A percentile compares a stretch with the other conserved stretches of the same genome.
phyloP scores from a whole-genome alignment of 225 moss, liverwort and hornwort genomes.

The Straminergon stramineum region DNA sequence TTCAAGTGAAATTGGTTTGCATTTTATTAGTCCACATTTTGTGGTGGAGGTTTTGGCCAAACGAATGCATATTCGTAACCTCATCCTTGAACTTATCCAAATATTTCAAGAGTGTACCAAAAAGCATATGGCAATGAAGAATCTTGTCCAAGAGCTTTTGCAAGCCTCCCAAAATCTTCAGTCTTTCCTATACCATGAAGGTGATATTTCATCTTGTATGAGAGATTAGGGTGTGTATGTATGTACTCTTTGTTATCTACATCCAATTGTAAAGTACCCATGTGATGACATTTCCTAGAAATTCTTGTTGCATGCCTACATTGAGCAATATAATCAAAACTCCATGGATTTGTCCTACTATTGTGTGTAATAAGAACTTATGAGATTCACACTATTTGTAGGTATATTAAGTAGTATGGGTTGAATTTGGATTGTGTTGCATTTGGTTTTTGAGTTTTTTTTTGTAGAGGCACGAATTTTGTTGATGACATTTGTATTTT shows the following conservation, averaged over 20 bases:
- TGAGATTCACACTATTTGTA: neutral
- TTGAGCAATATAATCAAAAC: neutral
- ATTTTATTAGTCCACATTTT: neutral
- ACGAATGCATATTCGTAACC: neutral
- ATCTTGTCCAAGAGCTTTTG: neutral
- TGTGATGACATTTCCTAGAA: neutral
- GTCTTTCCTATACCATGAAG: fast-evolving
- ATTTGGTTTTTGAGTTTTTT: neutral
- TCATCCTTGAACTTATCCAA: neutral
- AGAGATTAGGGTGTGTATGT: neutral
- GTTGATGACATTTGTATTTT: too few relatives aligned
- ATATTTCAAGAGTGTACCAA: neutral
- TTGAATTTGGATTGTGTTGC: neutral
- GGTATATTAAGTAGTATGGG: fast-evolving
- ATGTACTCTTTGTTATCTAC: neutral
- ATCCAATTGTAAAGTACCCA: neutral
- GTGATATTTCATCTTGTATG: fast-evolving
- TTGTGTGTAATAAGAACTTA: fast-evolving
- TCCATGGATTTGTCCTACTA: neutral
- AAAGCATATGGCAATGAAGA: neutral
- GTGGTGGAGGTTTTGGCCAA: fast-evolving
- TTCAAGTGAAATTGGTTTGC: neutral
- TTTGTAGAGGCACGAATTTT: too few relatives aligned
- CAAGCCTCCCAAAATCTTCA: neutral
- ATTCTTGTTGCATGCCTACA: neutral